Evolutionary conservation across 2,329 filamentous ascomycete species (phyloP).

Genomic region (Cladophialophora chaetospira): DNA sequence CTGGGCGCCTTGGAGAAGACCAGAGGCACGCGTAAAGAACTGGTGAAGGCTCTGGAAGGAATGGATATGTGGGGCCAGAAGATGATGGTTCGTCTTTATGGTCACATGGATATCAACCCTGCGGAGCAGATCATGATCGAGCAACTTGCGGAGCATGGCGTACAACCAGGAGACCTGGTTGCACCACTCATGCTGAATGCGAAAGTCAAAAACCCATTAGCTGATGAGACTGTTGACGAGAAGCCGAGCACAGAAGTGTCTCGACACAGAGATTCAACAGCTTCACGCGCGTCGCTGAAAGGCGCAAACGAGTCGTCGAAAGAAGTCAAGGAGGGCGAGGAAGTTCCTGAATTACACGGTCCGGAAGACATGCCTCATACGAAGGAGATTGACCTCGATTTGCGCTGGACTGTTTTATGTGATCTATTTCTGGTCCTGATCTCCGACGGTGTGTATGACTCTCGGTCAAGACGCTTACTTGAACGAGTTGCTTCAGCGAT

Average conservation of each 20-base stretch:
- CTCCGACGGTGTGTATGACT: slow-evolving; percentile 90
- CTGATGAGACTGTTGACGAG: slow-evolving; percentile 45
- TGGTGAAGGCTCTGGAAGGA: slow-evolving; percentile 70
- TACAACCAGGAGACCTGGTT: slow-evolving; percentile 79
- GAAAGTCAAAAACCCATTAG: slow-evolving; percentile 89
- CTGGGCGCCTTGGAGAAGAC: slow-evolving; percentile 63
- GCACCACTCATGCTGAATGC: slow-evolving; percentile 88
- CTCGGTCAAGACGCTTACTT: slow-evolving; percentile 79
- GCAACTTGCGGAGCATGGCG: slow-evolving; percentile 89
- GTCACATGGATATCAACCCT: slow-evolving; percentile 92
- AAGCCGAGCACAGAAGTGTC: slow-evolving; percentile 27
- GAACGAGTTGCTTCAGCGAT: slow-evolving; percentile 81
- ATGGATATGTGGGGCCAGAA: slow-evolving; percentile 97
- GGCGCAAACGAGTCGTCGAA: slow-evolving; percentile 38
- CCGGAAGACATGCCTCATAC: slow-evolving; percentile 80
- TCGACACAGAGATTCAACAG: slow-evolving; percentile 39
- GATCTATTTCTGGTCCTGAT: slow-evolving; percentile 95
- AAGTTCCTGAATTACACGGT: slow-evolving; percentile 76
- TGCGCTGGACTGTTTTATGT: slow-evolving; percentile 95
- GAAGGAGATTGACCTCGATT: slow-evolving; percentile 87
- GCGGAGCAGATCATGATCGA: slow-evolving; percentile 97
- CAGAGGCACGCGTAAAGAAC: slow-evolving; percentile 70
- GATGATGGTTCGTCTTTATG: slow-evolving; percentile 93
- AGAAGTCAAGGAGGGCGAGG: slow-evolving; percentile 64
- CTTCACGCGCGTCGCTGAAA: slow-evolving; percentile 35